Base-by-base conservation (phyloP, 148 eudicot species). In the Persicaria maculosa region DNA sequence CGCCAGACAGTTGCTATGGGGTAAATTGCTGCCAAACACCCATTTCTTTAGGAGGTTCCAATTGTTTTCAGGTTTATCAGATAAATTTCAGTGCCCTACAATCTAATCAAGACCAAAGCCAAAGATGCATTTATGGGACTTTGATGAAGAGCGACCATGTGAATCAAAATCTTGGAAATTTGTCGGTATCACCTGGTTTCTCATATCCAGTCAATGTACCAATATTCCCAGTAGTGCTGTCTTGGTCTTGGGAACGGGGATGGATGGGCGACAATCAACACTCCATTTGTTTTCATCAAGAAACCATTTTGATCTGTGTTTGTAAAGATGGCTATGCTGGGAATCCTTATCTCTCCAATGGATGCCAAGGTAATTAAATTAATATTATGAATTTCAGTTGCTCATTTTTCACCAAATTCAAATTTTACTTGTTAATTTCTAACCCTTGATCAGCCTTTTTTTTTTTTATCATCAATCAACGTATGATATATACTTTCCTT, bases 11-110 rank as follows among this genome's bases (percentile, higher is more conserved):
- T 15, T 83, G 86, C 62, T 62, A 40, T 68, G 88, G 88, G 25
- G 80, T 64, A 43, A 77, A 78, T 36, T 85, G 88, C 67, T 85
- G 88, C 78, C 79, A 73, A 45, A 77, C 88, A 16, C 31, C 62
- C 1, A 5, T 57, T 31, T 57, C 62, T 6, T 17, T 25, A 17
- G 31, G 8, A 76, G 25, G 10, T 47, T 3, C 12, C 20, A 4
- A 0, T 11, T n/a, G 5, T 61, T 61, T 44, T 61, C 44, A 44
- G 25, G 36, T 47, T 14, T 65, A 61, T 61, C 15, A 64, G 44
- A 48, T 62, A 7, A 57, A 20, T 47, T 64, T 47, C 15, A 7
- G 20, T 47, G 58, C 16, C 1, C 68, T 22, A 22, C 1, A 44
- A 31, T 61, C 68, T 22, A 16, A 44, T n/a, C n/a, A n/a, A n/a